phyloP scores from a whole-genome alignment of 371 early-diverging fungal genomes.

The Syncephalastrum monosporum region DNA sequence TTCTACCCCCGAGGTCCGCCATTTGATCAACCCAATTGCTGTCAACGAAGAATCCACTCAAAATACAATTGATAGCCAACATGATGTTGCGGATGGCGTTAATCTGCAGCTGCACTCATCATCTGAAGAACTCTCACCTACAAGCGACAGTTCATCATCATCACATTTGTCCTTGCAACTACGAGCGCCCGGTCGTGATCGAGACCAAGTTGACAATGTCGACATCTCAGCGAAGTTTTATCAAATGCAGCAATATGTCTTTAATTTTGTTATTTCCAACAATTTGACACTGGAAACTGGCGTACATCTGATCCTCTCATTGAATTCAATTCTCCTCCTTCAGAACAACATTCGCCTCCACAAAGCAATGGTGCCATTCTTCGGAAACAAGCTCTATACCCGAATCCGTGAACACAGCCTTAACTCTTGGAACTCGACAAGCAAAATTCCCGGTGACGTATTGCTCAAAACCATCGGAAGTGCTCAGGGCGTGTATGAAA shows the following conservation, averaged over 20 bases:
- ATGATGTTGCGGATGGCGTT: too few species aligned
- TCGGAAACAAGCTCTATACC: constrained; percentile 14
- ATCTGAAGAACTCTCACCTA: constrained; percentile 10
- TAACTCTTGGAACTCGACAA: constrained; percentile 4
- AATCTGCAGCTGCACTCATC: too few species aligned
- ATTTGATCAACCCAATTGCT: too few species aligned
- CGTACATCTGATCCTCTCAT: constrained; percentile 13
- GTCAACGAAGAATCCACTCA: constrained; percentile 2
- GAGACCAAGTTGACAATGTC: constrained; percentile 14
- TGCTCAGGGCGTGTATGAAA: too few species aligned
- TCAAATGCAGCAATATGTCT: constrained; percentile 19
- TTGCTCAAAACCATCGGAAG: too few species aligned
- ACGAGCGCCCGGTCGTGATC: constrained; percentile 10
- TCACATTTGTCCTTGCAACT: constrained; percentile 15
- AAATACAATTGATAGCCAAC: constrained; percentile 13
- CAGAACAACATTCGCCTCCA: constrained; percentile 20
- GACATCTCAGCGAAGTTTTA: constrained; percentile 24
- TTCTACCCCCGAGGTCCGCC: too few species aligned
- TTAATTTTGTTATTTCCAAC: constrained; percentile 14
- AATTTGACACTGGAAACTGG: constrained; percentile 20
- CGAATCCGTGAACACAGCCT: constrained; percentile 11
- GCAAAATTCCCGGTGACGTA: constrained; percentile 8
- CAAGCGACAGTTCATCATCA: constrained; percentile 11
- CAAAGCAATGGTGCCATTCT: constrained; percentile 18
- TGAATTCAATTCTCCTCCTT: constrained; percentile 17